Percentiles rank a stretch among this genome's conserved stretches.
Evolutionary conservation across 2,329 filamentous ascomycete species (phyloP).

Genomic region (Ascomycota sp.): DNA sequence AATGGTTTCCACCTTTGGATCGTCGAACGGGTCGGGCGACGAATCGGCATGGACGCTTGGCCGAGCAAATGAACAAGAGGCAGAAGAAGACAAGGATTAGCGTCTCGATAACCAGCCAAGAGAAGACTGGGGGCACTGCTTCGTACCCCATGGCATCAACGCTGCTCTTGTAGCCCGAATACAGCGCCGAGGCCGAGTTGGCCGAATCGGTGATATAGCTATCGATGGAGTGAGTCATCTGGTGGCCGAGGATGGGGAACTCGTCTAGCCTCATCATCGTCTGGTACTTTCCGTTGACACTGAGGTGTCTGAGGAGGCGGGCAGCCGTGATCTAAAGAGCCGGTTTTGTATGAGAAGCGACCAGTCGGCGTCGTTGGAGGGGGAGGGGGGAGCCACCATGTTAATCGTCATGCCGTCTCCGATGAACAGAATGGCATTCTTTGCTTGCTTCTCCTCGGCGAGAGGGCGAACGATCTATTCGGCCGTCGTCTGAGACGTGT

Average conservation of each 20-base stretch:
- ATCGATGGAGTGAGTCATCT: conserved; percentile 77
- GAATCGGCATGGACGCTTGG: conserved; percentile 54
- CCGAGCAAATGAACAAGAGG: too few species aligned
- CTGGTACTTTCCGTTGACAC: conserved; percentile 69
- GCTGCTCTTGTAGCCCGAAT: conserved; percentile 65
- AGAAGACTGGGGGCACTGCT: too few species aligned
- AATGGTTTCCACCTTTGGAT: conserved; percentile 73
- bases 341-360: background rate
- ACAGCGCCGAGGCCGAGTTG: conserved; percentile 66
- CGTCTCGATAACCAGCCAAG: too few species aligned
- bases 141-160: conserved; percentile 56
- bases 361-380: background rate
- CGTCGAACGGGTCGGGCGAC: conserved; percentile 51
- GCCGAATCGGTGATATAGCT: conserved; percentile 73
- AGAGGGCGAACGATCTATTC: conserved; percentile 60
- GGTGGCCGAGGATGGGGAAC: conserved; percentile 70
- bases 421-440: conserved; percentile 75
- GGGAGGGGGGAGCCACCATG: conserved; percentile 23
- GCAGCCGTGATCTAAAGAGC: conserved; percentile 45
- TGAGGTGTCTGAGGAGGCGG: conserved; percentile 62
- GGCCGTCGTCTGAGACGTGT: conserved; percentile 48
- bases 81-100: too few species aligned
- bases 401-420: conserved; percentile 57
- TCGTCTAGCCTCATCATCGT: conserved; percentile 57
- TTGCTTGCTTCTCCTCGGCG: conserved; percentile 49